Evolutionary conservation across 192 early-diverging fungal species (phyloP).

Genomic region (Coemansia sp.): DNA sequence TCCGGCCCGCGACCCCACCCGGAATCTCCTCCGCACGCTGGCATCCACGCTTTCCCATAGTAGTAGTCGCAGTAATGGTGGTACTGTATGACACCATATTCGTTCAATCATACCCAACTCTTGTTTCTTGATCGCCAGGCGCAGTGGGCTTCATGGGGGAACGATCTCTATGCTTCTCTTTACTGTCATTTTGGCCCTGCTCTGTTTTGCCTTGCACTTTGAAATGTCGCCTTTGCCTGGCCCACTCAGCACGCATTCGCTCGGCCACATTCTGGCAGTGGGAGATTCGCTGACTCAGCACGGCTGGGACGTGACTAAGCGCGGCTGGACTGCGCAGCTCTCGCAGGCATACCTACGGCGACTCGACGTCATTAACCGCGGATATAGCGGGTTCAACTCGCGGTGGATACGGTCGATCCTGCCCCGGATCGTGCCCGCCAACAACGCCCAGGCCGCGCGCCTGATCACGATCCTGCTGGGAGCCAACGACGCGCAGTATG

Average conservation of each 20-base stretch:
- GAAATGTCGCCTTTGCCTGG: neutral
- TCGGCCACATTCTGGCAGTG: constrained; percentile 9
- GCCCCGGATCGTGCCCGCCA: constrained; percentile 6
- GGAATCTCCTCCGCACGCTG: constrained; percentile 27
- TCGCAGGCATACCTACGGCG: constrained; percentile 16
- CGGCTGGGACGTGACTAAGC: constrained; percentile 26
- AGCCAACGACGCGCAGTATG: constrained; percentile 32
- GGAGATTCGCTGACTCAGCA: constrained; percentile 44
- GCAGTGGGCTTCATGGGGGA: too few species aligned
- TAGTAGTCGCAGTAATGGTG: too few species aligned
- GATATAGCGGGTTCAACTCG: constrained; percentile 33
- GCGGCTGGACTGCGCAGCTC: constrained; percentile 39
- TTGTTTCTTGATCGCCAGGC: too few species aligned
- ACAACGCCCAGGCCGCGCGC: neutral
- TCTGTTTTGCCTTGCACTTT: neutral
- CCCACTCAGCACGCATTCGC: too few species aligned
- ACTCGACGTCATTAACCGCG: constrained; percentile 33
- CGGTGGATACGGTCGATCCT: constrained; percentile 6
- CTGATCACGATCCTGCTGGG: constrained; percentile 24
- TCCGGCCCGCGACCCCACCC: constrained; percentile 6
- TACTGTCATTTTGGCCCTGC: neutral
- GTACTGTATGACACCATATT: too few species aligned
- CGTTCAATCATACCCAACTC: too few species aligned
- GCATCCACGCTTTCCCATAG: constrained; percentile 9
- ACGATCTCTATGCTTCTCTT: neutral